Base-by-base conservation (phyloP, 129 eudicot species). In the Dittrichia graveolens region DNA sequence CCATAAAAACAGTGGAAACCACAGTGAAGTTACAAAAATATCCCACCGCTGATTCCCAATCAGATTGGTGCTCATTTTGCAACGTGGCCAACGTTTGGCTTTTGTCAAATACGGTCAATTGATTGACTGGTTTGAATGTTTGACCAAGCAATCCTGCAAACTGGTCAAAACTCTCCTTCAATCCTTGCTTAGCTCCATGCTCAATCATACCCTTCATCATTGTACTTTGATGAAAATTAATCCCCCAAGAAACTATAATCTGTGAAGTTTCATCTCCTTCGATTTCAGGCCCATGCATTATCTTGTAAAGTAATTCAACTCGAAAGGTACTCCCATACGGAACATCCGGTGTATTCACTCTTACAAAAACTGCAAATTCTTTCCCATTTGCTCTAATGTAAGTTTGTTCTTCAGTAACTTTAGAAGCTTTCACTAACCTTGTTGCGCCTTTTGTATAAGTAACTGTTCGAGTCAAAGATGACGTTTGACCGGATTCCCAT, bases 151-250 rank as follows among this genome's bases (percentile, higher is more conserved):
- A 82, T 14, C 52, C 72, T 8, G 84, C 58, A 73, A 90, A 85
- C 78, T 88, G 97, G 34, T 86, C 94, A 61, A 88, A 94, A 71
- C 88, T 94, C 74, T 90, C 99, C 74, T 83, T 87, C 78, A 94
- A 48, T 52, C 99, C 99, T 79, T 90, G 99, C 74, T 85, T 69
- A 45, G 83, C 96, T 81, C 99, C 99, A 48, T 84, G 78, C 72
- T 90, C 97, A 18, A 94, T 94, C 93, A 94, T 86, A 56, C 91
- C 82, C 72, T 73, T 94, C 97, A 94, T 90, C 95, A 94, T 85
- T 55, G 99, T 90, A 65, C 56, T 87, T 67, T 88, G 96, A 78
- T 15, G 55, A 71, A 94, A 94, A 75, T 81, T 82, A 24, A 94
- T 73, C 11, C 83, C 87, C 97, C 97, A 94, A 12, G 99, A 90